These are phyloP conservation scores for Diddensiella santjacobensis DNA, from an alignment of 805 yeast species.

Conservation along the genomic window DNA sequence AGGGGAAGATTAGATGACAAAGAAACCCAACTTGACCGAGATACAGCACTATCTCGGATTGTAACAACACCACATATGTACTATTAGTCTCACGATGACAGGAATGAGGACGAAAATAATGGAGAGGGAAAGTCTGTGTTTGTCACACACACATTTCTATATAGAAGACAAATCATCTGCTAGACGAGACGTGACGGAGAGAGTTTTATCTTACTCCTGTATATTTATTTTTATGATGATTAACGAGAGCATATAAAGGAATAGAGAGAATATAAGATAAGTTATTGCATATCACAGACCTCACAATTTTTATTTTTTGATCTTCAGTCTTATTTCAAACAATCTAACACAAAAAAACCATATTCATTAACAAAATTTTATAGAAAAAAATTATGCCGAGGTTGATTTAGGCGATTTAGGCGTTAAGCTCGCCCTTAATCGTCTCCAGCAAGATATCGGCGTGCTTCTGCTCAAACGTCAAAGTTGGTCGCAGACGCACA, in stretches of 20 bases:
- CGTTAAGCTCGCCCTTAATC: slow-evolving; percentile 30
- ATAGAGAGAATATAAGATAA: no score
- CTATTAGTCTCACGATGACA: neutral
- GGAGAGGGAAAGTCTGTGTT: no score
- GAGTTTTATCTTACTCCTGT: neutral
- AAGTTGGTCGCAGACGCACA: slow-evolving; percentile 76
- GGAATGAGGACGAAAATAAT: neutral
- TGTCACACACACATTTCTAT: no score
- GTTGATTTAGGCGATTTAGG: no score
- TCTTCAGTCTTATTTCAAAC: no score
- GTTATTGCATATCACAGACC: no score
- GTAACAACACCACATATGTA: neutral
- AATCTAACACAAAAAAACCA: no score
- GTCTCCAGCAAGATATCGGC: slow-evolving; percentile 60
- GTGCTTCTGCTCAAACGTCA: slow-evolving; percentile 75
- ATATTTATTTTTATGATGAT: neutral
- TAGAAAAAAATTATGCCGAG: no score
- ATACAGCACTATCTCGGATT: neutral
- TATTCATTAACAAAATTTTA: no score
- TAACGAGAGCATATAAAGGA: neutral
- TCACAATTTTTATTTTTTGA: no score
- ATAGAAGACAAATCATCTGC: no score
- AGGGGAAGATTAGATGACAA: slow-evolving; percentile 22
- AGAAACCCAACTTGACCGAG: no score
- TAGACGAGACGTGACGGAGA: neutral